Evolutionary conservation across 208 protist species (phyloP).

Genomic region (Pavlovales sp.): DNA sequence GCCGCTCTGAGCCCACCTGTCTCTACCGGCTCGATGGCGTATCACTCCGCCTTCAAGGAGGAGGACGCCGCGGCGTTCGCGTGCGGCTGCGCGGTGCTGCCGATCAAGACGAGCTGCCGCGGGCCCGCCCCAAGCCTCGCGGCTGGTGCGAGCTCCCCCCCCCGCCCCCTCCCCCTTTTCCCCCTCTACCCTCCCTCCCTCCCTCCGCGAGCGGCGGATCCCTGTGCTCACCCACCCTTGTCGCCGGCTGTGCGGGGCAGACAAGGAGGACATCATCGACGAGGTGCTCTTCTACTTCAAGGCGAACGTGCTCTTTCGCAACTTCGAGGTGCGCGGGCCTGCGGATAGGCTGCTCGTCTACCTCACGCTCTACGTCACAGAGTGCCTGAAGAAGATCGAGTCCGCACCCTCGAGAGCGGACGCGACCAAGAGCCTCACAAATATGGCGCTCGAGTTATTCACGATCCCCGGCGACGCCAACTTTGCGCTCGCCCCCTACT

Average conservation of each 20-base stretch:
- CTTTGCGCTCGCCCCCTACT: constrained; percentile 65
- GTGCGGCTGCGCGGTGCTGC: constrained; percentile 62
- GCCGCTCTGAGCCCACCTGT: too few species aligned
- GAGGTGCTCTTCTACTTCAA: constrained; percentile 80
- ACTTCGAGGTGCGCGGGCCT: constrained; percentile 76
- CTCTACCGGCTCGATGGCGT: too few species aligned
- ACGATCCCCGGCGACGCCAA: constrained; percentile 66
- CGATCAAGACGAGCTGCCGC: constrained; percentile 61
- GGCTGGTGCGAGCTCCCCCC: constrained; percentile 32
- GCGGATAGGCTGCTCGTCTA: constrained; percentile 80
- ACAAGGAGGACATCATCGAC: constrained; percentile 73
- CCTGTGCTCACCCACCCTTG: constrained; percentile 33
- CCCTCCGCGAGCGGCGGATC: neutral
- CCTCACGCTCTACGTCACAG: constrained; percentile 78
- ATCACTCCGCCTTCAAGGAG: constrained; percentile 63
- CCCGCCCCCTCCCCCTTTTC: neutral
- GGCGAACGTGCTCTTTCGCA: constrained; percentile 80
- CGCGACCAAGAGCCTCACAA: constrained; percentile 48
- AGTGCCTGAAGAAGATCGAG: constrained; percentile 68
- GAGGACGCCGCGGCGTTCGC: constrained; percentile 34
- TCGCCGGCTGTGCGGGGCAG: too few species aligned
- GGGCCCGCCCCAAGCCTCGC: constrained; percentile 59
- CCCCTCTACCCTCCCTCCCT: neutral
- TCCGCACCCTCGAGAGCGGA: constrained; percentile 2
- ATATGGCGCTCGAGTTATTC: constrained; percentile 68